Base-by-base conservation (phyloP, 1,284 basidiomycete species). In the Naganishia cerealis region DNA sequence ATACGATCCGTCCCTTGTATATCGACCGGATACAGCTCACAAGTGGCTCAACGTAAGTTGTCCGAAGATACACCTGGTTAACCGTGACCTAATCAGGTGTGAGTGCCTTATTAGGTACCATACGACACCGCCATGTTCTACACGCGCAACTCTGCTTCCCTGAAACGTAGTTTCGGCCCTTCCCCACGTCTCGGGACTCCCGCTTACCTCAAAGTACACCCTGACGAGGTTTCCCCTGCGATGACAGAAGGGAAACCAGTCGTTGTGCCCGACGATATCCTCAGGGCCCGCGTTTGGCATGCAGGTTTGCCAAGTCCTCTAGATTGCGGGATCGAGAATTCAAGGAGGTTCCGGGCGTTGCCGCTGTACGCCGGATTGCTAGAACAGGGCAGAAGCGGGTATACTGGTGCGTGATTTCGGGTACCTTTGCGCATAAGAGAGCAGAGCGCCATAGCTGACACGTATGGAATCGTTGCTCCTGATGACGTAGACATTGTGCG, bases 71-170 rank as follows among this genome's bases (percentile, higher is more conserved):
- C 0, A 38, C 18, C 29, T 38, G 2, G 12, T 24, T 43, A 21
- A 53, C 10, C 43, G 9, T 18, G 40, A 57, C 24, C 43, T 29
- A 18, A 13, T 46, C 46, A 33, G 6, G 29, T 33, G 6, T 33
- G 3, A 16, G 43, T 39, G 15, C 61, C 55, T 56, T 50, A 65
- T 67, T 57, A 82, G 80, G 81, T 83, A 0, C 84, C 84, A 4
- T 85, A 85, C 75, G 84, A 84, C 70, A 80, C 79, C 52, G 84
- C 83, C 3, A 63, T 84, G 2, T 84, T 85, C 78, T 84, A 81
- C 74, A 80, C 81, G 12, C 79, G 79, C 8, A 67, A 71, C 12
- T 24, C 70, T 3, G 38, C 65, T 4, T 65, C 75, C 1, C 77
- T 84, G 9, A 75, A 76, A 13, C 75, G 75, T 2, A 72, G 83